Conservation (phyloP, 1,284 basidiomycete genomes). For the Macrocybe sp. region DNA sequence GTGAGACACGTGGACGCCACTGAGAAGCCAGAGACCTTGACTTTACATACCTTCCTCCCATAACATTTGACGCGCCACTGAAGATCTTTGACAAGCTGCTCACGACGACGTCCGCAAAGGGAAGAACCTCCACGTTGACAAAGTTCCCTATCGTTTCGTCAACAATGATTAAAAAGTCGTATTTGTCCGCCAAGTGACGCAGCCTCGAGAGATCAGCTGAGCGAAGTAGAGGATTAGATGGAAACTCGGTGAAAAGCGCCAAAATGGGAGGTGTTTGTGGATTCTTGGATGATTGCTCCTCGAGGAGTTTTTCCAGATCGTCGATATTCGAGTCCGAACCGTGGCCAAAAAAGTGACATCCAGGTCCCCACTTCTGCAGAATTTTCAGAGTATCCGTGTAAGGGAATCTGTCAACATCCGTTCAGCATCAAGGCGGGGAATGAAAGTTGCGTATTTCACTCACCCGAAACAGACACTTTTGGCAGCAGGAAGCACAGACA, state of each 20-base stretch:
- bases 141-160: conserved; percentile 98
- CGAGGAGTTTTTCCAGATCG: conserved; percentile 63
- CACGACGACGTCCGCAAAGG: conserved; percentile 90
- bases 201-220: conserved; percentile 80
- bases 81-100: conserved; percentile 95
- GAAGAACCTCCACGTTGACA: conserved; percentile 90
- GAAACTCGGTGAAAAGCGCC: conserved; percentile 84
- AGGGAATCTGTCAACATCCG: conserved; percentile 69
- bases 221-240: conserved; percentile 90
- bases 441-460: conserved; percentile 19
- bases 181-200: conserved; percentile 79
- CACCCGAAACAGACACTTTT: conserved; percentile 94
- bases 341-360: conserved; percentile 86
- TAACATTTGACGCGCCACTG: conserved; percentile 92
- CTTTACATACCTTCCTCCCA: conserved; percentile 87
- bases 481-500: conserved; percentile 47
- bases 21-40: no score
- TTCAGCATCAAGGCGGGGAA: conserved; percentile 3
- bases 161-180: conserved; percentile 85
- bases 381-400: conserved; percentile 98
- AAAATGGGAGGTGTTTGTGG: conserved; percentile 49
- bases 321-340: conserved; percentile 79
- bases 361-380: conserved; percentile 95
- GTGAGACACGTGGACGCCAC: conserved; percentile 1
- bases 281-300: conserved; percentile 34